Evolutionary conservation across 2,329 filamentous ascomycete genomes (phyloP), one percentile per base, ranked within the genome.

Genomic region (Ophiostoma tasmaniense): DNA sequence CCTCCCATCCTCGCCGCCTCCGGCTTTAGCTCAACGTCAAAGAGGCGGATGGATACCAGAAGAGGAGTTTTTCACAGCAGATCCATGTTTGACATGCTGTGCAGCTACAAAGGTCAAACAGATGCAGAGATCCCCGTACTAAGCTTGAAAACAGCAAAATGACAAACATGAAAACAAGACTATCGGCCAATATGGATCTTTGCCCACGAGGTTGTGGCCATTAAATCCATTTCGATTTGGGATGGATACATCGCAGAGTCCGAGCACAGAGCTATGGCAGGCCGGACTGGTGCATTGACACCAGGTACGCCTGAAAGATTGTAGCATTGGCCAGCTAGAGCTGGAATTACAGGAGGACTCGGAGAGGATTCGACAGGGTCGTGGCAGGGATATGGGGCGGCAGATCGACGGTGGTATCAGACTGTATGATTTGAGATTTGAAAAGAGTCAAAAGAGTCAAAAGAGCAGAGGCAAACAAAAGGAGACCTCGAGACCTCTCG

Each of bases 371-470:
- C n/a, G 22, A 25, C 50, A 55, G n/a, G 68, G 62, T 39, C 66
- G 69, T 8, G 7, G 55, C 61, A 28, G 70, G 67, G n/a, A 62
- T 25, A 62, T 30, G 59, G 59, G 59, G 50, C 30, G 59, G 59
- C 59, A 62, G 59, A 62, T 62, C 59, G 59, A 62, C 59, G 59
- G 59, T n/a, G 8, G 20, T 33, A 13, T 13, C 10, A 62, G 30
- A 33, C 28, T 30, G n/a, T 33, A 33, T 62, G 55, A 59, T 59
- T 17, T 59, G 52, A n/a, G n/a, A 52, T 33, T 33, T 33, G 11
- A 22, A n/a, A n/a, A 11, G 20, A 22, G 8, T n/a, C n/a, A n/a
- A n/a, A n/a, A n/a, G n/a, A n/a, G n/a, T n/a, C n/a, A 52, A 25
- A 52, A 50, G 17, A 50, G 45, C 20, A 22, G 17, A n/a, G 42